phyloP scores from a whole-genome alignment of 768 basidiomycete species.

The Serpula lacrymans region DNA sequence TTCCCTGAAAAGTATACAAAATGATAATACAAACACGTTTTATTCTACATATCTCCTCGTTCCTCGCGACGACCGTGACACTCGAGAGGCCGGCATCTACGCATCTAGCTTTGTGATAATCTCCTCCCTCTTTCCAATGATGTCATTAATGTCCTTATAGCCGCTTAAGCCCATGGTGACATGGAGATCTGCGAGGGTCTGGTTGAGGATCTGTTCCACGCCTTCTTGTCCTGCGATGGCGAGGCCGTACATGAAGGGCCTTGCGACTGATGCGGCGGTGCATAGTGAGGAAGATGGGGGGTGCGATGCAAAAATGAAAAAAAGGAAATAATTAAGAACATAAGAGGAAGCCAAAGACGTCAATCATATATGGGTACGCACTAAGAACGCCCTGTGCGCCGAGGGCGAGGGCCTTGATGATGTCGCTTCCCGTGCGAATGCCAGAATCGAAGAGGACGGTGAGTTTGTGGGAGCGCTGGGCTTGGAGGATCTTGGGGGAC shows the following conservation, averaged over 20 bases:
- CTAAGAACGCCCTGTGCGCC: constrained; percentile 80
- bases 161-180: constrained; percentile 62
- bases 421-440: constrained; percentile 78
- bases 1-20: no score
- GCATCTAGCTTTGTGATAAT: no score
- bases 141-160: constrained; percentile 52
- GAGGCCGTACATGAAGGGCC: constrained; percentile 75
- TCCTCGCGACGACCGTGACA: no score
- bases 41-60: no score
- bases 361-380: constrained; percentile 34
- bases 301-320: neutral
- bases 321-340: constrained; percentile 1
- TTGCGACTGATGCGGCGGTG: constrained; percentile 46
- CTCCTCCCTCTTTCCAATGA: constrained; percentile 56
- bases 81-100: no score
- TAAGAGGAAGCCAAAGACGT: neutral
- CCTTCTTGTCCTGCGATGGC: constrained; percentile 69
- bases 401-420: constrained; percentile 80
- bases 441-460: constrained; percentile 71
- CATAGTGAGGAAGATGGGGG: neutral
- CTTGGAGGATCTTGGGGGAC: constrained; percentile 53
- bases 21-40: no score
- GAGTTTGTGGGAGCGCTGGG: constrained; percentile 58
- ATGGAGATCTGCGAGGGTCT: constrained; percentile 67
- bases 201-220: constrained; percentile 68